Evolutionary conservation across 257 asterid genomes (phyloP), one percentile per base, ranked within the genome.

Genomic region (Fraxinus anomala): DNA sequence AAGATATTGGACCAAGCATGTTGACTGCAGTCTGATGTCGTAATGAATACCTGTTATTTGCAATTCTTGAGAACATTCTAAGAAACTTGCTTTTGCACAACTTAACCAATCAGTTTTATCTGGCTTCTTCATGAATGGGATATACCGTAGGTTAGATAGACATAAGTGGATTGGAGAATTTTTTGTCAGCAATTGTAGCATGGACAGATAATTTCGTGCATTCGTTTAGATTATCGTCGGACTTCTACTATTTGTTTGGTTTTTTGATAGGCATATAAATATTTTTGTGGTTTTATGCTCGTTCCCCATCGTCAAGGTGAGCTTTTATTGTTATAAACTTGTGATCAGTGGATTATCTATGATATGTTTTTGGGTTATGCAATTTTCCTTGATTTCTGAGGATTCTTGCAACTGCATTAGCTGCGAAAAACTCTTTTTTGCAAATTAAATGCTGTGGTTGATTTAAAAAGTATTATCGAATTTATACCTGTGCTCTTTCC

Each of bases 391-490:
- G 19, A 24, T 63, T 8, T 26, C 82, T 26, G 51, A 33, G 68
- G 6, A n/a, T 16, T 70, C 56, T 75, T 42, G 44, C 30, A 40
- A 65, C 78, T 51, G 66, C 39, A 23, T 61, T 56, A 33, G 31
- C 68, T 76, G 56, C 13, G 28, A 77, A 23, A 24, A 24, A 11
- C 14, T 26, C 54, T 36, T 56, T 37, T 51, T 14, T 28, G 19
- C 17, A 34, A 74, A 67, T 42, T 21, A 72, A 65, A 39, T 77
- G 19, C 73, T 59, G 72, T 63, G 67, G 34, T 21, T 69, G 67
- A 34, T 40, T 61, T 56, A 66, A 19, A 37, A 56, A 72, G 75
- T 75, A 63, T 81, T 30, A 56, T 34, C 23, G 66, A 37, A 39
- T 42, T 10, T 70, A 74, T 68, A 37, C 61, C 31, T 28, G 68